phyloP scores from a whole-genome alignment of 352 stramenopile genomes.

The Pythium pyrilobum region DNA sequence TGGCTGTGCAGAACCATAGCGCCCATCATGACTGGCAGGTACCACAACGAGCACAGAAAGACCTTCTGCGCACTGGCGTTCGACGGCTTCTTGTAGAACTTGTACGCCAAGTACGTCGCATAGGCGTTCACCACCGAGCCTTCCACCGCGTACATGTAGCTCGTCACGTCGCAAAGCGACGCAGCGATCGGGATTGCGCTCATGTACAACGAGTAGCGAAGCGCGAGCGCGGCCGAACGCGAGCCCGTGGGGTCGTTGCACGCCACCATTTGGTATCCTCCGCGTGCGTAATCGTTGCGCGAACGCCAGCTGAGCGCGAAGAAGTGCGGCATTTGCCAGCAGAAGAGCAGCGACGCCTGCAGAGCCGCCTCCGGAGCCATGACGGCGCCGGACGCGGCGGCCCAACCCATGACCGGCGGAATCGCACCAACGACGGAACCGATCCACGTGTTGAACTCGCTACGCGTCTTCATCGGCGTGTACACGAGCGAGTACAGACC shows the following conservation, averaged over 20 bases:
- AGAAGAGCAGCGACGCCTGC: slow-evolving; percentile 89
- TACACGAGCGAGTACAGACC: slow-evolving; percentile 98
- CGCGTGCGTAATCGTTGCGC: slow-evolving; percentile 87
- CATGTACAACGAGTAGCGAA: slow-evolving; percentile 95
- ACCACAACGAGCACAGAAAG: slow-evolving; percentile 97
- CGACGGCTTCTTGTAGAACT: slow-evolving; percentile 92
- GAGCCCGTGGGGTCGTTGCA: slow-evolving; percentile 90
- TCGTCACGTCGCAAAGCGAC: slow-evolving; percentile 91
- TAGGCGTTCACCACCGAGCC: slow-evolving; percentile 95
- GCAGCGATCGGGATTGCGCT: slow-evolving; percentile 92
- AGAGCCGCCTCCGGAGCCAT: slow-evolving; percentile 70
- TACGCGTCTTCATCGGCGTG: slow-evolving; percentile 97
- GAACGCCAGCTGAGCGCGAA: slow-evolving; percentile 98
- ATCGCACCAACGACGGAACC: slow-evolving; percentile 98
- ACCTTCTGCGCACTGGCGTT: slow-evolving; percentile 96
- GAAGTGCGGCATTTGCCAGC: slow-evolving; percentile 99
- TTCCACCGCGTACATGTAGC: slow-evolving; percentile 98
- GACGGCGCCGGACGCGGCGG: slow-evolving; percentile 88
- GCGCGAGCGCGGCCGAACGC: slow-evolving; percentile 89
- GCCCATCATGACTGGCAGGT: slow-evolving; percentile 96
- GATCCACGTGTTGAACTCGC: slow-evolving; percentile 98
- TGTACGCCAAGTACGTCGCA: slow-evolving; percentile 91
- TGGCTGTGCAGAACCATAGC: slow-evolving; percentile 97
- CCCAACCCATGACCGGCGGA: slow-evolving; percentile 98
- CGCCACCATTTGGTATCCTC: slow-evolving; percentile 95